Conservation (phyloP, 805 yeast genomes). For the Spathaspora passalidarum region DNA sequence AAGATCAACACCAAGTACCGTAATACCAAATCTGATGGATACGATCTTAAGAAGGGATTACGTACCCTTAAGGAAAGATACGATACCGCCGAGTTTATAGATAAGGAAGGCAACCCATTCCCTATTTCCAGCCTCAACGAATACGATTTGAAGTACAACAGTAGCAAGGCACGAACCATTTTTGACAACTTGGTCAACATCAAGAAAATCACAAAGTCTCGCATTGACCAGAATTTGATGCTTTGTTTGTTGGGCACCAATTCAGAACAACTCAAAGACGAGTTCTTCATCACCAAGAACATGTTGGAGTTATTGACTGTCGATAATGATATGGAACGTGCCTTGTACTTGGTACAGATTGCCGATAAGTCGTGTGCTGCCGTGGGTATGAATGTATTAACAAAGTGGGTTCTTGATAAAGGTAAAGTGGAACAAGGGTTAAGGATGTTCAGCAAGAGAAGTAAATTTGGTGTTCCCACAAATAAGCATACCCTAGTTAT, state of each 20-base stretch:
- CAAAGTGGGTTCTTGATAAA: constrained; percentile 45
- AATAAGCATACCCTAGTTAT: constrained; percentile 44
- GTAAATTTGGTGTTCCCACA: constrained; percentile 57
- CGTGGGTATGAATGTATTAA: constrained; percentile 63
- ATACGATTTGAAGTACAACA: constrained; percentile 19
- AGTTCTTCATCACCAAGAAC: constrained; percentile 53
- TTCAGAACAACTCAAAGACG: constrained; percentile 55
- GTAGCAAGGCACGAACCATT: constrained; percentile 17
- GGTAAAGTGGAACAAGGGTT: constrained; percentile 48
- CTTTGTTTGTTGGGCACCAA: constrained; percentile 58
- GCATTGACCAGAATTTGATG: constrained; percentile 45
- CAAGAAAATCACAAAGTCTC: constrained; percentile 19
- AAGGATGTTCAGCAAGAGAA: constrained; percentile 50
- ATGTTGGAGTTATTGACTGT: constrained; percentile 49
- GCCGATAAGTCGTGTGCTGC: constrained; percentile 46
- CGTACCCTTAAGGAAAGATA: constrained; percentile 27
- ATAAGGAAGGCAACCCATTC: constrained; percentile 21
- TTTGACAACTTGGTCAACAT: constrained; percentile 29
- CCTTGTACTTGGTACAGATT: constrained; percentile 46
- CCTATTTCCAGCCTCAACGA: constrained; percentile 21
- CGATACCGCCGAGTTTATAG: constrained; percentile 23
- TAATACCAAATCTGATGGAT: constrained; percentile 3
- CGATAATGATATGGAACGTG: constrained; percentile 48
- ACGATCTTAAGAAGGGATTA: constrained; percentile 20
- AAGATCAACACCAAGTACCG: neutral